These are phyloP conservation scores for Drechslerella coelobrocha DNA, from an alignment of 2,329 filamentous ascomycete species.

Conservation along the genomic window DNA sequence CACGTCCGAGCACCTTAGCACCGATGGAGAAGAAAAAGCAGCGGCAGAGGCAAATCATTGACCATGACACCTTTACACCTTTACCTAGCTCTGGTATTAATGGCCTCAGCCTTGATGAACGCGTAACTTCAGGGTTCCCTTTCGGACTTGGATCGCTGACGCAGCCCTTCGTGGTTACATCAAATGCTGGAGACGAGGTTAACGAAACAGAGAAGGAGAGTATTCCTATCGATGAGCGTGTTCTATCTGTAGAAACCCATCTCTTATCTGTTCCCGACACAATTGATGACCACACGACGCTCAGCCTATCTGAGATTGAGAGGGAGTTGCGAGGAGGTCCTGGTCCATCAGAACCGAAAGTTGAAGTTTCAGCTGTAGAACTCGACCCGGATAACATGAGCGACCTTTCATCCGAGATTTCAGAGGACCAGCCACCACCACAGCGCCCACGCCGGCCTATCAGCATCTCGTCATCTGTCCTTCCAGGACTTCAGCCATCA, in stretches of 20 bases:
- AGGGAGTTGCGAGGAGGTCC: constrained; percentile 37
- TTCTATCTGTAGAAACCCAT: constrained; percentile 34
- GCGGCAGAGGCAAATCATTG: constrained; percentile 42
- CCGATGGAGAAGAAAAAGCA: constrained; percentile 44
- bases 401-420: constrained; percentile 70
- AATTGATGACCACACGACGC: constrained; percentile 31
- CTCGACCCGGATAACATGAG: constrained; percentile 59
- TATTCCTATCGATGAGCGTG: constrained; percentile 36
- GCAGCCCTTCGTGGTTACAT: constrained; percentile 36
- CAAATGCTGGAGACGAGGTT: constrained; percentile 7
- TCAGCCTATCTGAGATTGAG: constrained; percentile 41
- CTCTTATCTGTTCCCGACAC: constrained; percentile 47
- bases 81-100: constrained; percentile 43
- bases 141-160: constrained; percentile 31
- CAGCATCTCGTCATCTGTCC: constrained; percentile 50
- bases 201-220: constrained; percentile 16
- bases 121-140: constrained; percentile 36
- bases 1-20: constrained; percentile 30
- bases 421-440: constrained; percentile 59
- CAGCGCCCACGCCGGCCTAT: constrained; percentile 22
- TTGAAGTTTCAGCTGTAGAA: constrained; percentile 59
- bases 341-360: constrained; percentile 37
- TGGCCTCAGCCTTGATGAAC: constrained; percentile 29
- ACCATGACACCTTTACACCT: constrained; percentile 38
- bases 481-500: constrained; percentile 40